Evolutionary conservation across 768 basidiomycete species (phyloP).

Genomic region (Trametes meyenii): DNA sequence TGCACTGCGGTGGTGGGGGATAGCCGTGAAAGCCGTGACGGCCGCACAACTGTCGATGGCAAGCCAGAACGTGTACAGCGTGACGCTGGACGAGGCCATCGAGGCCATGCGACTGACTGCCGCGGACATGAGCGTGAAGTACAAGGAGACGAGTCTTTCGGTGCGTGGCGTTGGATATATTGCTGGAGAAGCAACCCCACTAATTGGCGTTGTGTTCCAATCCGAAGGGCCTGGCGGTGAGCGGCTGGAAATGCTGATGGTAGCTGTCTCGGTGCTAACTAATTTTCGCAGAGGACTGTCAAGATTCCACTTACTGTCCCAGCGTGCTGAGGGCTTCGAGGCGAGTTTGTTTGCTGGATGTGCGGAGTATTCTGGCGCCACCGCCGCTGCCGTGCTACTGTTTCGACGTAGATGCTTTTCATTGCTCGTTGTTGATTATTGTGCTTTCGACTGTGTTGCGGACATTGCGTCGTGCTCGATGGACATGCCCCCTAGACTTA

Average conservation of each 20-base stretch:
- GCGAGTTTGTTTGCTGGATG: background rate
- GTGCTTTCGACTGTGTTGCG: too few species aligned
- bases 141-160: constrained; percentile 94
- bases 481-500: too few species aligned
- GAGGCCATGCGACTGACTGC: constrained; percentile 94
- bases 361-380: background rate
- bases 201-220: background rate
- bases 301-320: constrained; percentile 86
- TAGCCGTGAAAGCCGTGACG: constrained; percentile 90
- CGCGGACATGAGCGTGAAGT: constrained; percentile 92
- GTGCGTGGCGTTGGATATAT: constrained; percentile 44
- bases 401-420: background rate
- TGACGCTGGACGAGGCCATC: constrained; percentile 92
- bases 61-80: constrained; percentile 83
- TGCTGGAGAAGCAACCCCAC: background rate
- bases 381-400: background rate
- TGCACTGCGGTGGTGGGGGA: too few species aligned
- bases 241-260: constrained; percentile 31
- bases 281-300: constrained; percentile 58
- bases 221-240: constrained; percentile 59
- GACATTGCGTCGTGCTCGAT: too few species aligned
- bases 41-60: constrained; percentile 96
- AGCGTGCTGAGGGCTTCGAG: constrained; percentile 56
- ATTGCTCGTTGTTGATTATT: too few species aligned
- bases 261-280: constrained; percentile 7